Evolutionary conservation across 306 rosid species (phyloP), one percentile per base, ranked within the genome.

Genomic region (Hippophae rhamnoides): DNA sequence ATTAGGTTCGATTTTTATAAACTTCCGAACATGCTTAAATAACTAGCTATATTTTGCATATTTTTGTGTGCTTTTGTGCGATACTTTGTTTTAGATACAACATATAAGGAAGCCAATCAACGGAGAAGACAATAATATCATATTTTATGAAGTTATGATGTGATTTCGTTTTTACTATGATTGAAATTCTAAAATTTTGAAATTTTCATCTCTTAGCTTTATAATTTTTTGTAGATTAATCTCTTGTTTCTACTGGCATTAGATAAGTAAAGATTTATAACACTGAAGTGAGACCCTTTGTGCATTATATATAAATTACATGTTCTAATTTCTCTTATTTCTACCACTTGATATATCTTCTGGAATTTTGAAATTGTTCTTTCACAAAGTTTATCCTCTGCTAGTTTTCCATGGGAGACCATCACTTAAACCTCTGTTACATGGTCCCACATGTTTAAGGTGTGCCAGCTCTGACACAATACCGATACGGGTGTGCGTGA

Each of bases 381-480:
- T 45, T 54, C 31, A 53, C 31, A 14, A 43, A 60, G 12, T 14
- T 50, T 66, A 55, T 47, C 47, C 44, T 66, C 52, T 53, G 58
- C 67, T 52, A 66, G 62, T 27, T 60, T 42, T 67, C 9, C 51
- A 61, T 13, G 44, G 77, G 77, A 13, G 74, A 71, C 71, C 73
- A 60, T 55, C 38, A 27, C 38, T 27, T 27, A 27, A 27, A 27
- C 38, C 38, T 27, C 4, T 27, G 38, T 27, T 27, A 27, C 38
- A 27, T 27, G 1, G 38, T 2, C 38, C 4, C 38, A 27, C 38
- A 27, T 27, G 2, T 27, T 27, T 27, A 2, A 2, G 4, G 38
- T 27, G 38, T 27, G 1, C 2, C 1, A 27, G 1, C 1, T 0
- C 38, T 27, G 1, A 27, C 38, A 27, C 18, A 18, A 18, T 18